Evolutionary conservation across 169 alveolate species (phyloP).

Genomic region (Cryptosporidium canis): DNA sequence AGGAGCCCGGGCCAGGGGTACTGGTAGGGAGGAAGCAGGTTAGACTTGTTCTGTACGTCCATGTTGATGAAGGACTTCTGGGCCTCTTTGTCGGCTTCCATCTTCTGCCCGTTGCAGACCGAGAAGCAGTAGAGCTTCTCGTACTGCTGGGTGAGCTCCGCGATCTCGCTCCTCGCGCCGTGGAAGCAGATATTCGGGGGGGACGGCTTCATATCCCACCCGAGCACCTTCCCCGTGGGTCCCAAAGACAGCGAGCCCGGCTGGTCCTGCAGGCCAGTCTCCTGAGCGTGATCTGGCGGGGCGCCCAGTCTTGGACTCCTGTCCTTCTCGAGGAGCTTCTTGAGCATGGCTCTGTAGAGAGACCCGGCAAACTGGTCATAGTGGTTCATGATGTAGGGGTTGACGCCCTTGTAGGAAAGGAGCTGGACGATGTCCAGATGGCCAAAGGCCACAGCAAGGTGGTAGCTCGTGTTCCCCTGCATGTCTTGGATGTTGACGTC

Average conservation of each 20-base stretch:
- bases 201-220: conserved; percentile 44
- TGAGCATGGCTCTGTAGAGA: conserved; percentile 10
- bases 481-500: conserved; percentile 82
- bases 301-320: background rate
- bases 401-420: conserved; percentile 46
- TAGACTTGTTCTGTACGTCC: conserved; percentile 32
- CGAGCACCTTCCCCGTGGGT: background rate
- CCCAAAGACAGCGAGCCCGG: background rate
- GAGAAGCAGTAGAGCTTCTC: conserved; percentile 57
- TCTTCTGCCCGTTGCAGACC: background rate
- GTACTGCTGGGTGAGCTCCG: conserved; percentile 60
- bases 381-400: conserved; percentile 31
- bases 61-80: conserved; percentile 6
- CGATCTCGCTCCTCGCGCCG: conserved; percentile 16
- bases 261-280: background rate
- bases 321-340: background rate
- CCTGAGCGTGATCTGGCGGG: background rate
- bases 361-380: conserved; percentile 64
- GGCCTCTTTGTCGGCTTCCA: background rate
- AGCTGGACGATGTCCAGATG: conserved; percentile 39
- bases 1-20: conserved; percentile 71
- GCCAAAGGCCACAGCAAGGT: conserved; percentile 77
- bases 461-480: conserved; percentile 84
- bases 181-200: conserved; percentile 57
- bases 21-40: conserved; percentile 62